Percentiles rank a stretch among this genome's conserved stretches.
Evolutionary conservation across 2,329 filamentous ascomycete species (phyloP).

Genomic region (Hypoxylon sp.): DNA sequence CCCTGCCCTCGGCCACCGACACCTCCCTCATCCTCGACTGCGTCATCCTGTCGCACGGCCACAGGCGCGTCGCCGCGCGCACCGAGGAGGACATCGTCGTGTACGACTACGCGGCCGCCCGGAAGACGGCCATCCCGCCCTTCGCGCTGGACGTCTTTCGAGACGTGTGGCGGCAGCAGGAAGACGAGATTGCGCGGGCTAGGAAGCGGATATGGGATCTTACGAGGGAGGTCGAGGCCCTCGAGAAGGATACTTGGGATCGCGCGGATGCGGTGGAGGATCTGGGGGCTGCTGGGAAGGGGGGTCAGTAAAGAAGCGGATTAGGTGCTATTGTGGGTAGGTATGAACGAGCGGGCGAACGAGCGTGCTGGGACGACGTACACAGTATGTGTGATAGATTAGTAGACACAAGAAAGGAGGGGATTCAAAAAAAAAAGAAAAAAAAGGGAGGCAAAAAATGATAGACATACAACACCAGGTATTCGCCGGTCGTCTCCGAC

Average conservation of each 20-base stretch:
- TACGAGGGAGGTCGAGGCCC: slow-evolving; percentile 61
- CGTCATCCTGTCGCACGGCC: slow-evolving; percentile 77
- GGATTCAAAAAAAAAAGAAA: too few relatives aligned
- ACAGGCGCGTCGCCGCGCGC: slow-evolving; percentile 75
- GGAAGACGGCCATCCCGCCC: slow-evolving; percentile 64
- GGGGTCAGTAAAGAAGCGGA: too few relatives aligned
- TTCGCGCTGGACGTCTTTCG: slow-evolving; percentile 71
- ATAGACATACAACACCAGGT: too few relatives aligned
- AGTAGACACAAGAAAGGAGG: too few relatives aligned
- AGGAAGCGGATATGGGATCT: slow-evolving; percentile 63
- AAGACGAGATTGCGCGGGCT: slow-evolving; percentile 63
- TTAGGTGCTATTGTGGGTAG: too few relatives aligned
- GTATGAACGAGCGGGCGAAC: too few relatives aligned
- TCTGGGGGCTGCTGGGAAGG: slow-evolving; percentile 55
- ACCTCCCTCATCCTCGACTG: slow-evolving; percentile 66
- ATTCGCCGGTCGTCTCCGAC: too few relatives aligned
- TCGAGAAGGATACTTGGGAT: slow-evolving; percentile 82
- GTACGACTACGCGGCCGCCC: slow-evolving; percentile 73
- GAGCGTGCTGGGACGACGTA: too few relatives aligned
- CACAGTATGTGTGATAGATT: too few relatives aligned
- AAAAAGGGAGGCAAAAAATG: too few relatives aligned
- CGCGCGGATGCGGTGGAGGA: slow-evolving; percentile 76
- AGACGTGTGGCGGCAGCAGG: slow-evolving; percentile 68
- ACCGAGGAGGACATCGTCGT: slow-evolving; percentile 81
- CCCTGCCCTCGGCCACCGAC: slow-evolving; percentile 54